Conservation (phyloP, 2,329 filamentous ascomycete genomes). For the Colletotrichum cuscutae region DNA sequence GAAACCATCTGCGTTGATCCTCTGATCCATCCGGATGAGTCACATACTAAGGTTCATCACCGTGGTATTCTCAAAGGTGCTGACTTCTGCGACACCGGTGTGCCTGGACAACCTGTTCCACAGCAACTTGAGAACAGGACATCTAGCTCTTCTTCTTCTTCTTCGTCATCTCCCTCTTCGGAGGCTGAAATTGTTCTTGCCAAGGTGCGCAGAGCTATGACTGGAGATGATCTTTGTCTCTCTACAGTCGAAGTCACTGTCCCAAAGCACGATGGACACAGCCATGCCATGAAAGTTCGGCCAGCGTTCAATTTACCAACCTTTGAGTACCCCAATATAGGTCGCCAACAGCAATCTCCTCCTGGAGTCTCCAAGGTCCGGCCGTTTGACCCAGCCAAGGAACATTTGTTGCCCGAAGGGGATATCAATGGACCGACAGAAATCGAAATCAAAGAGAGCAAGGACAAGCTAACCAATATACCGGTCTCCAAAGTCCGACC, state of each 20-base stretch:
- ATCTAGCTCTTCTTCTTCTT: background rate
- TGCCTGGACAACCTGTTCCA: conserved; percentile 23
- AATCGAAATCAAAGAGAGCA: background rate
- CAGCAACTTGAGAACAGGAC: conserved; percentile 4
- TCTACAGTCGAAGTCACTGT: conserved; percentile 29
- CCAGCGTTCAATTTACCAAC: conserved; percentile 38
- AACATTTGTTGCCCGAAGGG: background rate
- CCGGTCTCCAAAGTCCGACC: conserved; percentile 23
- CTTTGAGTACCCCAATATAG: conserved; percentile 14
- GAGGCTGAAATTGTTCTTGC: conserved; percentile 35
- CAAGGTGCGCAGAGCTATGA: conserved; percentile 35
- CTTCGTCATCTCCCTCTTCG: conserved; percentile 34
- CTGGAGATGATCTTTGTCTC: conserved; percentile 30
- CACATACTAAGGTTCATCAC: conserved; percentile 33
- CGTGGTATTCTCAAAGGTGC: conserved; percentile 35
- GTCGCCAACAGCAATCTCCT: conserved; percentile 15
- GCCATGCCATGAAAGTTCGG: conserved; percentile 39
- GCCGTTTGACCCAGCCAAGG: conserved; percentile 30
- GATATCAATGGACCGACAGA: background rate
- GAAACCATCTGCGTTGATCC: conserved; percentile 34
- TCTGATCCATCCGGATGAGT: conserved; percentile 26
- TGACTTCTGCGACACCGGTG: conserved; percentile 37
- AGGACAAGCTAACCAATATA: background rate
- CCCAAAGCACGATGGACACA: conserved; percentile 37
- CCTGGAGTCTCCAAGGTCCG: conserved; percentile 38